These are phyloP conservation scores for Sporopachydermia cereana DNA, from an alignment of 1,139 yeast genomes.

Conservation along the genomic window DNA sequence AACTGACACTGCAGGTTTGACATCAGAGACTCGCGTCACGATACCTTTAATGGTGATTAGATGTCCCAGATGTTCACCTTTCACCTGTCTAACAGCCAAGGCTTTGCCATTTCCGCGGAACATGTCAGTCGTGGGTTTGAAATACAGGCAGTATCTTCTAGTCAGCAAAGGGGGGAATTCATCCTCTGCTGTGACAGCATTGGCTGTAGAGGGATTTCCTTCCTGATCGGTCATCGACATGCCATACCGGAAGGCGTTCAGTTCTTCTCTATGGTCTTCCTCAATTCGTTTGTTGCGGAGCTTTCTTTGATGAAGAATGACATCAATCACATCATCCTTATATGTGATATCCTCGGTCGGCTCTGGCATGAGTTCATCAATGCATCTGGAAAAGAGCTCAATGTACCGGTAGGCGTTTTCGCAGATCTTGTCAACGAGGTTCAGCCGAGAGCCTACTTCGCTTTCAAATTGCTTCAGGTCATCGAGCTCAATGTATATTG, in stretches of 20 bases:
- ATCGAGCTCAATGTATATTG: conserved; percentile 68
- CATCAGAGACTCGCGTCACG: conserved; percentile 91
- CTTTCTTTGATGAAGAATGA: conserved; percentile 80
- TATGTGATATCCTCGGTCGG: conserved; percentile 70
- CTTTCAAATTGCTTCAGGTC: conserved; percentile 62
- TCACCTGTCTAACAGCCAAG: conserved; percentile 80
- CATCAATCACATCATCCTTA: conserved; percentile 87
- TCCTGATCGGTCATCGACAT: conserved; percentile 24
- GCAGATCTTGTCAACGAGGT: conserved; percentile 45
- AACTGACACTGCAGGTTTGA: conserved; percentile 82
- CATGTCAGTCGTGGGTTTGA: conserved; percentile 56
- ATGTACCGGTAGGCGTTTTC: conserved; percentile 69
- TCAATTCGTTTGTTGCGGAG: conserved; percentile 66
- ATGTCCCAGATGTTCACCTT: conserved; percentile 75
- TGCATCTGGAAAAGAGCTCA: conserved; percentile 62
- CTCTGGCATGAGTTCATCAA: conserved; percentile 75
- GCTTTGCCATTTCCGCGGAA: conserved; percentile 38
- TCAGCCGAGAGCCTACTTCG: conserved; percentile 22
- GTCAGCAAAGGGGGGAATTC: conserved; percentile 75
- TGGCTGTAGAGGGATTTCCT: neutral
- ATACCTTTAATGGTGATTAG: conserved; percentile 88
- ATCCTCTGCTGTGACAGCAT: conserved; percentile 17
- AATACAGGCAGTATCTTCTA: conserved; percentile 77
- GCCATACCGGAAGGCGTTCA: conserved; percentile 18
- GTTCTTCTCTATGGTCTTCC: conserved; percentile 51